Conservation (phyloP, 768 basidiomycete species). For the Hygrophoropsis aurantiaca region DNA sequence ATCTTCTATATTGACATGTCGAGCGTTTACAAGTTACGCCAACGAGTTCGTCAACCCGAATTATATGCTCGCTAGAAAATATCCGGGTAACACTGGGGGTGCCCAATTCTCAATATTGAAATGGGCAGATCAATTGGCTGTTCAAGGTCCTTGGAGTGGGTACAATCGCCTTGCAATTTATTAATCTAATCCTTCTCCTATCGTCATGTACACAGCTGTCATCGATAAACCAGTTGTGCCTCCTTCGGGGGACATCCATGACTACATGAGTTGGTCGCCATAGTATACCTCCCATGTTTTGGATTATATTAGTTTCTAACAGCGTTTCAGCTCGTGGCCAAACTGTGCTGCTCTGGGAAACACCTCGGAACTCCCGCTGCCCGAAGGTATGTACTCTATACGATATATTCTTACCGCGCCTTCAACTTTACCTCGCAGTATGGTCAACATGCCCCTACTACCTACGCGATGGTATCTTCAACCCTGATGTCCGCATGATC, state of each 20-base stretch:
- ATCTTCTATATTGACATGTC: not conserved
- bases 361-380: slow-evolving; percentile 51
- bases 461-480: slow-evolving; percentile 59
- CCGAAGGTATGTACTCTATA: slow-evolving; percentile 40
- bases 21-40: slow-evolving; percentile 41
- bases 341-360: slow-evolving; percentile 59
- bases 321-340: slow-evolving; percentile 62
- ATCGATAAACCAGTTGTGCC: slow-evolving; percentile 46
- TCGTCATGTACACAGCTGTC: slow-evolving; percentile 37
- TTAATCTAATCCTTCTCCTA: not conserved
- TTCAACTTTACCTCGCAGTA: slow-evolving; percentile 32
- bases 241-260: slow-evolving; percentile 54
- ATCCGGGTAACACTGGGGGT: slow-evolving; percentile 39
- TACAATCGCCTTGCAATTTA: slow-evolving; percentile 5
- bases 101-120: slow-evolving; percentile 45
- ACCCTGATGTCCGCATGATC: slow-evolving; percentile 59
- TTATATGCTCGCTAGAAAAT: slow-evolving; percentile 43
- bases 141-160: slow-evolving; percentile 57
- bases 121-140: slow-evolving; percentile 46
- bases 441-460: slow-evolving; percentile 61
- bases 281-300: slow-evolving; percentile 42
- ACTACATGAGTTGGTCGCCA: slow-evolving; percentile 72
- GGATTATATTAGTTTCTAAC: slow-evolving; percentile 1
- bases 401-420: not conserved
- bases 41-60: slow-evolving; percentile 58